Evolutionary conservation across 2,329 filamentous ascomycete species (phyloP), one percentile per base, ranked within the genome.

Genomic region (Beauveria sp.): DNA sequence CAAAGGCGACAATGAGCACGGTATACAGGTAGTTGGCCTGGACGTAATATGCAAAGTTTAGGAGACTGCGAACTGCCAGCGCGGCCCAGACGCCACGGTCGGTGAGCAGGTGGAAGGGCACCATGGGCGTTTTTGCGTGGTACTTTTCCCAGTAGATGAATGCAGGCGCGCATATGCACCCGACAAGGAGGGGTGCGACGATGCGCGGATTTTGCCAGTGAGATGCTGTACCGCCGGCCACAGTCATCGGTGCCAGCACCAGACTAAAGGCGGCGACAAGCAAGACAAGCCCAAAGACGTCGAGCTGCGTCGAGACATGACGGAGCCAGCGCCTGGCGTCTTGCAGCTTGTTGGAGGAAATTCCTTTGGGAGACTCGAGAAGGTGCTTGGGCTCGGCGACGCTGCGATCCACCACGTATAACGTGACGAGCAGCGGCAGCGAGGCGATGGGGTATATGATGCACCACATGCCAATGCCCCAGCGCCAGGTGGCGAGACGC

Each of bases 401-500:
- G 20, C 67, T 69, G 9, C 68, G 67, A n/a, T 74, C 72, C 12
- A 76, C 67, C 3, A 67, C 66, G 55, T 73, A 72, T 0, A 76
- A 73, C 0, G 79, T 77, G 0, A 75, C 65, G 20, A 87, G 72
- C 0, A 88, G 74, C 1, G 85, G 84, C 5, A 86, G 63, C 0
- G 81, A 77, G 61, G 79, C 81, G 8, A 83, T 73, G 1, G 84
- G 81, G 67, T 83, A 86, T 55, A 87, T 83, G 64, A 87, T 80
- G 52, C 77, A 78, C 77, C 82, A 88, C 83, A 88, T 87, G 65
- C 84, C 85, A 26, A 85, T 77, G 16, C 85, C 85, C 83, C 84
- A 87, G 62, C 79, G 73, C 85, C 85, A 88, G 1, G 75, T 79
- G 0, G 81, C 82, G 2, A 68, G 69, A 0, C 62, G 66, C 22